A percentile compares a stretch with the other conserved stretches of the same genome.
phyloP scores from a whole-genome alignment of 1,284 basidiomycete species.

The Cryptococcus neoformans region DNA sequence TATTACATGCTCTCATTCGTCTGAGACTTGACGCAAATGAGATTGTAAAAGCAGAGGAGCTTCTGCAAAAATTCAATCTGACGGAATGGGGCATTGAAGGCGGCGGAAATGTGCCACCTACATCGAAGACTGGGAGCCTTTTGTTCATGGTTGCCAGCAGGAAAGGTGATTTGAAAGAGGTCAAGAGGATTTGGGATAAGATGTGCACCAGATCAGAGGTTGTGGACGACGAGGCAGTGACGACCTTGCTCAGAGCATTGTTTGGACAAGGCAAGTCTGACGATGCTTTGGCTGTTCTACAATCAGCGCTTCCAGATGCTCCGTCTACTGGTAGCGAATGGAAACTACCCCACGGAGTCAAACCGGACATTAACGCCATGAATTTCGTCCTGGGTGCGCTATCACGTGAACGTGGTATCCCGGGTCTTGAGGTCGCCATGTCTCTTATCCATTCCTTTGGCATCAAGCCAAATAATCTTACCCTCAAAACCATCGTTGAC shows the following conservation, averaged over 20 bases:
- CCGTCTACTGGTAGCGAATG: neutral
- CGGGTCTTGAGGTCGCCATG: slow-evolving; percentile 6
- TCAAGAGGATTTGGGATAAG: slow-evolving; percentile 9
- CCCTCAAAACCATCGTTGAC: slow-evolving; percentile 27
- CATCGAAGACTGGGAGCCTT: slow-evolving; percentile 5
- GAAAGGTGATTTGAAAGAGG: slow-evolving; percentile 1
- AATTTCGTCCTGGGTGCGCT: slow-evolving; percentile 9
- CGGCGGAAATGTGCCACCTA: slow-evolving; percentile 2
- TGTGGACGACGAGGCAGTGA: slow-evolving; percentile 6
- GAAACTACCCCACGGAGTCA: slow-evolving; percentile 8
- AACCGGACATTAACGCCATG: slow-evolving; percentile 6
- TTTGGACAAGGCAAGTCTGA: neutral
- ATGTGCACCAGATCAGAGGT: slow-evolving; percentile 1
- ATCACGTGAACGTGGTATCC: slow-evolving; percentile 3
- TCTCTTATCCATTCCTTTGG: slow-evolving; percentile 2
- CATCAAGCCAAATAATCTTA: slow-evolving; percentile 26
- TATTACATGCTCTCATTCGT: slow-evolving; percentile 33
- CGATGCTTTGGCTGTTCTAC: slow-evolving; percentile 6
- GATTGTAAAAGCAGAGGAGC: slow-evolving; percentile 14
- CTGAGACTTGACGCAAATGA: slow-evolving; percentile 29
- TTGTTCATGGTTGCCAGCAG: slow-evolving; percentile 1
- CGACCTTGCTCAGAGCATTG: slow-evolving; percentile 3
- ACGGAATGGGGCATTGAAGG: neutral
- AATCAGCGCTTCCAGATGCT: neutral
- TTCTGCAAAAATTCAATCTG: slow-evolving; percentile 24